These are phyloP conservation scores for Guadua angustifolia DNA, from an alignment of 176 grass and related monocot genomes.

Conservation along the genomic window DNA sequence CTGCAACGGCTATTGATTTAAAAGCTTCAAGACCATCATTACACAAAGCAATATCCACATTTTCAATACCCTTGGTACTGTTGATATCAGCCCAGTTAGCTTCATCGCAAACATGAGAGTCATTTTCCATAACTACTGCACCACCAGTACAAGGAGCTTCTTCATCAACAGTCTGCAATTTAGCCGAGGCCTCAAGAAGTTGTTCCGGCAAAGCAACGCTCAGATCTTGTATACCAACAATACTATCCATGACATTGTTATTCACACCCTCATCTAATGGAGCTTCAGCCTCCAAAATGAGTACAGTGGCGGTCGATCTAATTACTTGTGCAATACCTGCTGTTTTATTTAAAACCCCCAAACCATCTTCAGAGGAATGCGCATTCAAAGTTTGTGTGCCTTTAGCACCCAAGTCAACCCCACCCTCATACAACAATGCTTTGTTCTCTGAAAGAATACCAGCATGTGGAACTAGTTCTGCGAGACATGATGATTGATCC, in stretches of 20 bases:
- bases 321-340: neutral
- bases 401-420: neutral
- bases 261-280: neutral
- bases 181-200: neutral
- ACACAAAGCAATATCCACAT: neutral
- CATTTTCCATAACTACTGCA: neutral
- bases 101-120: neutral
- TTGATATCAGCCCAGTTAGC: neutral
- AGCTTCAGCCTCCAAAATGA: slow-evolving; percentile 1
- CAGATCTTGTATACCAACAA: neutral
- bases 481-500: neutral
- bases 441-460: neutral
- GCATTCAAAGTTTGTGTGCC: neutral
- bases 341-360: neutral
- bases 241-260: neutral
- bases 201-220: neutral
- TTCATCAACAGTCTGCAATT: neutral
- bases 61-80: neutral
- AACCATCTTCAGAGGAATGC: slow-evolving; percentile 2
- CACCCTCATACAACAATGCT: neutral
- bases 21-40: neutral
- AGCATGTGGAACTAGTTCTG: neutral
- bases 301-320: neutral
- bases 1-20: neutral
- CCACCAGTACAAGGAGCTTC: neutral